Conservation (phyloP, 2,329 filamentous ascomycete species). For the Atkinsonella hypoxylon region DNA sequence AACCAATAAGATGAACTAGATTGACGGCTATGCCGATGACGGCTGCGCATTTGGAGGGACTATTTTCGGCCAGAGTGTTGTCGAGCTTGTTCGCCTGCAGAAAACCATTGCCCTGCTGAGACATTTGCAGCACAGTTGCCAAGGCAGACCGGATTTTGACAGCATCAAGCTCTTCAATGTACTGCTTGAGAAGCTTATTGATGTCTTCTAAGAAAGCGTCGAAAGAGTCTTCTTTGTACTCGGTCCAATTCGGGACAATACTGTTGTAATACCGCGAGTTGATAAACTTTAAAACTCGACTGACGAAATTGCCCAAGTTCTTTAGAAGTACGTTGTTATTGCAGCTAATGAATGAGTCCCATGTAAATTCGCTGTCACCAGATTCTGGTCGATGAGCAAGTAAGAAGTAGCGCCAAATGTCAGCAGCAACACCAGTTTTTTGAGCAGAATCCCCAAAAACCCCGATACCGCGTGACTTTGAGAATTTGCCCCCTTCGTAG, state of each 20-base stretch:
- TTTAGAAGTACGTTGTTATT: slow-evolving; percentile 63
- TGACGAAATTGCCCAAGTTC: slow-evolving; percentile 50
- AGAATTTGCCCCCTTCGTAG: slow-evolving; percentile 71
- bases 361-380: slow-evolving; percentile 69
- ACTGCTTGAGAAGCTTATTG: slow-evolving; percentile 5
- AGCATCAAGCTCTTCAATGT: slow-evolving; percentile 6
- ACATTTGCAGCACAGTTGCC: slow-evolving; percentile 1
- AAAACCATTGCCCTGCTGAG: slow-evolving; percentile 38
- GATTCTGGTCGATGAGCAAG: slow-evolving; percentile 66
- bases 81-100: slow-evolving; percentile 30
- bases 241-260: slow-evolving; percentile 29
- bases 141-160: slow-evolving; percentile 3
- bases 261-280: slow-evolving; percentile 38
- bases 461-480: slow-evolving; percentile 67
- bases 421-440: slow-evolving; percentile 62
- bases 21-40: slow-evolving; percentile 59
- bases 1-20: slow-evolving; percentile 63
- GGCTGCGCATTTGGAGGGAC: slow-evolving; percentile 30
- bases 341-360: slow-evolving; percentile 57
- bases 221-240: slow-evolving; percentile 2
- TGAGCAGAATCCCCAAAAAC: slow-evolving; percentile 77
- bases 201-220: not conserved
- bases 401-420: slow-evolving; percentile 80
- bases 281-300: slow-evolving; percentile 48
- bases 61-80: slow-evolving; percentile 31